These are phyloP conservation scores for Fusarium sororula DNA, from an alignment of 2,329 filamentous ascomycete species.

Conservation along the genomic window DNA sequence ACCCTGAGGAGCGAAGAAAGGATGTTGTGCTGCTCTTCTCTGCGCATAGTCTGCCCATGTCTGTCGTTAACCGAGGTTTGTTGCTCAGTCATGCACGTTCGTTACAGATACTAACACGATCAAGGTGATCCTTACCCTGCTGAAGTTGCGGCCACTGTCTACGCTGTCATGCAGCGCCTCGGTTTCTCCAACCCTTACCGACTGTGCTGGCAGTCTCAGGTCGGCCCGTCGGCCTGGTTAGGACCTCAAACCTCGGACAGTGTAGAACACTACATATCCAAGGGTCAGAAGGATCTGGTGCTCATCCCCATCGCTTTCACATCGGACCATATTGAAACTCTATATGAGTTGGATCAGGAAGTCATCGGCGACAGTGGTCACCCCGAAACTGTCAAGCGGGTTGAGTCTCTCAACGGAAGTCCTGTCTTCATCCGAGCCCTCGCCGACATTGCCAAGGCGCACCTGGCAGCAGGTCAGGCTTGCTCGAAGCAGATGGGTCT, in stretches of 20 bases:
- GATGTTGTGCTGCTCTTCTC: constrained; percentile 91
- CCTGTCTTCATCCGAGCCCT: constrained; percentile 90
- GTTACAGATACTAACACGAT: constrained; percentile 39
- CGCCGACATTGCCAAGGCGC: constrained; percentile 84
- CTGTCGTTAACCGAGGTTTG: constrained; percentile 88
- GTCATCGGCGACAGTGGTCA: constrained; percentile 89
- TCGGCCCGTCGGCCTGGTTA: constrained; percentile 94
- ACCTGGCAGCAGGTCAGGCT: constrained; percentile 72
- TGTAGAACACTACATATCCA: constrained; percentile 87
- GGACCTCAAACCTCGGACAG: constrained; percentile 92
- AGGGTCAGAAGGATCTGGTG: constrained; percentile 90
- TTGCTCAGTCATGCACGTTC: neutral
- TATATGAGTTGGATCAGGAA: constrained; percentile 93
- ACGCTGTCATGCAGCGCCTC: constrained; percentile 94
- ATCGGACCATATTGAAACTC: constrained; percentile 97
- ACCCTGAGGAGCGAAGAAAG: constrained; percentile 81
- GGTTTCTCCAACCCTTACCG: constrained; percentile 91
- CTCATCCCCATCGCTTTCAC: constrained; percentile 97
- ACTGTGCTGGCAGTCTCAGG: constrained; percentile 97
- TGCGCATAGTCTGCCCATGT: constrained; percentile 96
- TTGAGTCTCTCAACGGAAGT: constrained; percentile 91
- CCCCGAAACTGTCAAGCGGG: constrained; percentile 83
- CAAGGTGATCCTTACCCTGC: constrained; percentile 91
- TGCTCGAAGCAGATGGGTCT: constrained; percentile 89
- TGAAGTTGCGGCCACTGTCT: constrained; percentile 94